Conservation (phyloP, 306 rosid species). For the Ochetophila trinervis region DNA sequence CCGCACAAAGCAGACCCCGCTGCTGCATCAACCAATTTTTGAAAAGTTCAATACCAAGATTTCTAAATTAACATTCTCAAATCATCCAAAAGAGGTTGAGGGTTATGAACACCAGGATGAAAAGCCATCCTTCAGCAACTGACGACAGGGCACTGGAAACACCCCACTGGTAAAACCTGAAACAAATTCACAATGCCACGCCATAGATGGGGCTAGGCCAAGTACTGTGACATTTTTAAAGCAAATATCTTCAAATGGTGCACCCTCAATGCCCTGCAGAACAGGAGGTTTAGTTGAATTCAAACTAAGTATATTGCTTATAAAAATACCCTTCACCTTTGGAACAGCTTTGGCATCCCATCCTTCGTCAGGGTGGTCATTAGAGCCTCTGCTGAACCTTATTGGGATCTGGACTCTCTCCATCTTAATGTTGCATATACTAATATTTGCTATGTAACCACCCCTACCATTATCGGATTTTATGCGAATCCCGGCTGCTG, state of each 20-base stretch:
- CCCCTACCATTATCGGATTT: slow-evolving; percentile 92
- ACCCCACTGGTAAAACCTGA: slow-evolving; percentile 64
- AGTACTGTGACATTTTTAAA: slow-evolving; percentile 61
- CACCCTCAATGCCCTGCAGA: slow-evolving; percentile 62
- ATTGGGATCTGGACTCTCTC: slow-evolving; percentile 84
- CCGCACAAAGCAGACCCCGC: slow-evolving; percentile 17
- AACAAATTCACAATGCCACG: slow-evolving; percentile 76
- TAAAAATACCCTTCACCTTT: slow-evolving; percentile 49
- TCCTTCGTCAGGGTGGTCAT: slow-evolving; percentile 86
- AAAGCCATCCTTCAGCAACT: slow-evolving; percentile 42
- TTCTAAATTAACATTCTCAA: slow-evolving; percentile 1
- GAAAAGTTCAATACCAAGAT: slow-evolving; percentile 6
- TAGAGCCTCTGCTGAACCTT: slow-evolving; percentile 82
- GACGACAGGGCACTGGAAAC: slow-evolving; percentile 71
- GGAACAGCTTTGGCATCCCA: slow-evolving; percentile 96
- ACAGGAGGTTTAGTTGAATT: slow-evolving; percentile 76
- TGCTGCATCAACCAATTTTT: background rate
- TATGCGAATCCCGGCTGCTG: slow-evolving; percentile 79
- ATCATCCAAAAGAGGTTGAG: slow-evolving; percentile 12
- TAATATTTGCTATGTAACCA: slow-evolving; percentile 65
- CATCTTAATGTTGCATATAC: slow-evolving; percentile 54
- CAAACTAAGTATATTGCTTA: slow-evolving; percentile 60
- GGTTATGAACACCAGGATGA: slow-evolving; percentile 42
- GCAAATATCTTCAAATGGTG: slow-evolving; percentile 67
- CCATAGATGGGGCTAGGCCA: slow-evolving; percentile 44